Evolutionary conservation across 192 early-diverging fungal species (phyloP).

Genomic region (Gryganskiella cystojenkinii): DNA sequence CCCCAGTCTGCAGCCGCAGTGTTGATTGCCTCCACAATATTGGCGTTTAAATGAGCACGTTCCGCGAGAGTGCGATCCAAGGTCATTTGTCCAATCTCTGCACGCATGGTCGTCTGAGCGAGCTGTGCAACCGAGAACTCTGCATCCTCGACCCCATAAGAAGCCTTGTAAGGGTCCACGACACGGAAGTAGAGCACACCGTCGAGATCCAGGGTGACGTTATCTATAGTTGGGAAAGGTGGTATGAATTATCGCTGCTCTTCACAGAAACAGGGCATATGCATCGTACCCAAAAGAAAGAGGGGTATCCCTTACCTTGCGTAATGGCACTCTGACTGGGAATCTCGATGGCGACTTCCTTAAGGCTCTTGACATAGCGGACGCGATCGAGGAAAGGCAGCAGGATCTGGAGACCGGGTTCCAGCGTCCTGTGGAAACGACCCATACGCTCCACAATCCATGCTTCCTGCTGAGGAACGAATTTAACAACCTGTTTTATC

Average conservation of each 20-base stretch:
- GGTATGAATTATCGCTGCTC: background rate
- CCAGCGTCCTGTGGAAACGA: slow-evolving; percentile 81
- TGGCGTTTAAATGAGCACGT: slow-evolving; percentile 90
- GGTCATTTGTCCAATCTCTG: slow-evolving; percentile 98
- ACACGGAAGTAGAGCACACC: slow-evolving; percentile 97
- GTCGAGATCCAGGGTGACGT: slow-evolving; percentile 95
- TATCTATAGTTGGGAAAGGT: slow-evolving; percentile 68
- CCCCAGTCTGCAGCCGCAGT: slow-evolving; percentile 95
- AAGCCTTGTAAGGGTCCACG: slow-evolving; percentile 92
- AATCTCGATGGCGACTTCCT: slow-evolving; percentile 95
- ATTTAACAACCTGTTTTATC: slow-evolving; percentile 89
- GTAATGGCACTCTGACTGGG: slow-evolving; percentile 92
- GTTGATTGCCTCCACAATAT: slow-evolving; percentile 97
- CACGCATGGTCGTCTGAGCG: slow-evolving; percentile 99
- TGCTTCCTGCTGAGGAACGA: slow-evolving; percentile 98
- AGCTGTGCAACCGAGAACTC: slow-evolving; percentile 96
- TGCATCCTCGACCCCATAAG: slow-evolving; percentile 94
- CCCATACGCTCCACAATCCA: slow-evolving; percentile 99
- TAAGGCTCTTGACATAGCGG: slow-evolving; percentile 92
- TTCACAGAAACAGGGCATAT: too few relatives aligned
- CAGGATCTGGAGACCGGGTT: slow-evolving; percentile 92
- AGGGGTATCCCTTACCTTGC: slow-evolving; percentile 69
- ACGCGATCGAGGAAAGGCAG: slow-evolving; percentile 91
- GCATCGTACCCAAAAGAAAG: too few relatives aligned
- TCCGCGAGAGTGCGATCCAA: slow-evolving; percentile 95